phyloP scores from a whole-genome alignment of 2,329 filamentous ascomycete genomes.

The Colletotrichum eremochloae region DNA sequence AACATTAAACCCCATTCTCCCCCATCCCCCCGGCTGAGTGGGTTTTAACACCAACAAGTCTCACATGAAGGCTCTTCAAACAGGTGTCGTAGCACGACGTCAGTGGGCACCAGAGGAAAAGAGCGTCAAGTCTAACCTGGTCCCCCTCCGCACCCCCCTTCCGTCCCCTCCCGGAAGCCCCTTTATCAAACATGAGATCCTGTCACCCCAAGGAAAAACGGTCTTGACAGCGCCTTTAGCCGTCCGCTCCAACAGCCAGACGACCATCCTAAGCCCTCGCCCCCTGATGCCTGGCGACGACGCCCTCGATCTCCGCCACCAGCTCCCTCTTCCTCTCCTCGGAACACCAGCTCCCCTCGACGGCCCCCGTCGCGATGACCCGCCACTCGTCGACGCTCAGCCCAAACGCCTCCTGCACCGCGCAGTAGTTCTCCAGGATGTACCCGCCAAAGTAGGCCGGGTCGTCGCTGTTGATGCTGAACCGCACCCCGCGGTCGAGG shows the following conservation, averaged over 20 bases:
- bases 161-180: not conserved
- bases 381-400: constrained; percentile 76
- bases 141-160: not conserved
- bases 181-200: not conserved
- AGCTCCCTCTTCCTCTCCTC: constrained; percentile 73
- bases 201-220: not conserved
- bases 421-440: constrained; percentile 80
- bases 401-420: constrained; percentile 78
- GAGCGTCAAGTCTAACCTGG: not conserved
- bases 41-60: not conserved
- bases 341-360: constrained; percentile 75
- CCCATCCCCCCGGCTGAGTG: not conserved
- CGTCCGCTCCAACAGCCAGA: not conserved
- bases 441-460: constrained; percentile 83
- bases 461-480: constrained; percentile 82
- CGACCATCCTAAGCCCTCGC: not conserved
- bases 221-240: not conserved
- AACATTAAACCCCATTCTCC: not conserved
- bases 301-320: constrained; percentile 58
- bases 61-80: not conserved
- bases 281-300: constrained; percentile 24
- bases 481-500: constrained; percentile 73
- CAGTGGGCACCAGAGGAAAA: not conserved
- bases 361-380: constrained; percentile 70
- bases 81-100: not conserved